A percentile compares a stretch with the other conserved stretches of the same genome.
Conservation (phyloP, 345 rosid genomes). For the Boechera retrofracta region DNA sequence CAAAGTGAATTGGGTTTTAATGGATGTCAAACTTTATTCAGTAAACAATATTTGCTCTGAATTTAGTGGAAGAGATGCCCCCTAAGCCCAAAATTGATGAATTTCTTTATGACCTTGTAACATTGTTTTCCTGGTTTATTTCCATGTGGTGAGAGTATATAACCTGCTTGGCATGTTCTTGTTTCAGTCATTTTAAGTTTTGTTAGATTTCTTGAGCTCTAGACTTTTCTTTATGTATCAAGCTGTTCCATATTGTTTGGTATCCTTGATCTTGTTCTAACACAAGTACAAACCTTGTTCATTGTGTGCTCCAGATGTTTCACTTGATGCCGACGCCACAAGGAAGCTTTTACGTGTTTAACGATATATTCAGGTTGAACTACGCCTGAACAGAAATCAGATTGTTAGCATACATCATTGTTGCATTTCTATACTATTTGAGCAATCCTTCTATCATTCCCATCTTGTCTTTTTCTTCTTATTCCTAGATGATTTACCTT, state of each 20-base stretch:
- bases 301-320: conserved; percentile 71
- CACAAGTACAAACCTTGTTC: neutral
- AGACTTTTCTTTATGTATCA: neutral
- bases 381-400: conserved; percentile 63
- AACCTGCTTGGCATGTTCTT: neutral
- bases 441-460: conserved; percentile 20
- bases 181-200: neutral
- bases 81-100: neutral
- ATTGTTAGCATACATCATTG: conserved; percentile 24
- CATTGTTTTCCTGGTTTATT: too few species aligned
- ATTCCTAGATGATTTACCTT: conserved; percentile 20
- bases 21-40: too few species aligned
- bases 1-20: too few species aligned
- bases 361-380: conserved; percentile 98
- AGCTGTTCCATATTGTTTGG: neutral
- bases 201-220: neutral
- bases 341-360: conserved; percentile 89
- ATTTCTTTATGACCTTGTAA: neutral
- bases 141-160: neutral
- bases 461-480: neutral
- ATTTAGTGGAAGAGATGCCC: neutral
- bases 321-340: conserved; percentile 97
- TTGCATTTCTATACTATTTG: conserved; percentile 28
- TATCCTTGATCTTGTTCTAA: conserved; percentile 13
- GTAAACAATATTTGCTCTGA: neutral